Evolutionary conservation across 805 yeast genomes (phyloP), one percentile per base, ranked within the genome.

Genomic region (Zygotorulaspora florentina): DNA sequence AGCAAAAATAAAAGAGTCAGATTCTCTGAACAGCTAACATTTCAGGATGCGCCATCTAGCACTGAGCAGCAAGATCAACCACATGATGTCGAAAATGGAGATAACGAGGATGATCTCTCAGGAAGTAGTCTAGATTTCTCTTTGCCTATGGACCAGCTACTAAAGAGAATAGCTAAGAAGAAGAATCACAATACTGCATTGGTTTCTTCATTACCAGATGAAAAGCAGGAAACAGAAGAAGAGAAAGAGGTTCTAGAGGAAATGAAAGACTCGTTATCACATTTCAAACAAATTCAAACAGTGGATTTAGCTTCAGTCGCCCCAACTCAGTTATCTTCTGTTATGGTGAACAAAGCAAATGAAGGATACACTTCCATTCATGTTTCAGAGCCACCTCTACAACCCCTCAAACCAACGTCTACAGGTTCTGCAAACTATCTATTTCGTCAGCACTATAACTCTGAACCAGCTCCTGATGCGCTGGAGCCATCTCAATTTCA

Each of bases 91-190:
- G 41, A 38, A 4, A 47, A 48, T 9, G 62, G 59, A 1, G 54
- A 54, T 9, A 52, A 51, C n/a, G 33, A 23, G 17, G 51, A 52
- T 18, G 55, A 47, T 18, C 45, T 41, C 12, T 57, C 61, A 1
- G 63, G 35, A 35, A 55, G 53, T 3, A 58, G 62, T 23, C 53
- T 84, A 23, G 91, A 85, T 58, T 68, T 76, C 42, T 74, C 85
- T 1, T 66, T 85, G 16, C 90, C 93, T 6, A 86, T 86, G 95
- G 87, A 83, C 56, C 87, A 85, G 59, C 62, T 86, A 25, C 56
- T 86, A 36, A 68, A 69, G 43, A 72, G 71, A 44, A 62, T 80
- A 54, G 68, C 70, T 13, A 54, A 64, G 35, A 46, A 58, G 26
- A 56, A 55, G 30, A 42, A 53, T 36, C 38, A 46, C 7, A 58